Conservation (phyloP, 352 stramenopile genomes). For the Globisporangium lucens region DNA sequence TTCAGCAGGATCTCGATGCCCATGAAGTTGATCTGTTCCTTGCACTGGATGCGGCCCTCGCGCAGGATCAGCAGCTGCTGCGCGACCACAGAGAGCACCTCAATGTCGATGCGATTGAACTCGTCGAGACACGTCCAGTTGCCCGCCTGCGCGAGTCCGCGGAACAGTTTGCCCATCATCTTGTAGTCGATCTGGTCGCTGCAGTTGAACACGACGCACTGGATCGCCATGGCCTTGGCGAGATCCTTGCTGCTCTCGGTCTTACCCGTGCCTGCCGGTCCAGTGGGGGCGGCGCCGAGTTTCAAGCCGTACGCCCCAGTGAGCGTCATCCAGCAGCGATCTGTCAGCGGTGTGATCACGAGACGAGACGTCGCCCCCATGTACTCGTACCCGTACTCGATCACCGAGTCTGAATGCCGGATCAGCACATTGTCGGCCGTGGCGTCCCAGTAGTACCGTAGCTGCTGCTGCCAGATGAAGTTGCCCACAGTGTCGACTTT, state of each 20-base stretch:
- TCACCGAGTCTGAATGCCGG: conserved; percentile 80
- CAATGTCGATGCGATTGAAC: conserved; percentile 94
- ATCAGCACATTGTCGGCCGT: conserved; percentile 89
- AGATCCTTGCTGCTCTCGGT: conserved; percentile 96
- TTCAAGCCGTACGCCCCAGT: conserved; percentile 93
- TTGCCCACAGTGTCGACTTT: conserved; percentile 72
- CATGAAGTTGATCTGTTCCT: conserved; percentile 95
- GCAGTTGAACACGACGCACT: conserved; percentile 96
- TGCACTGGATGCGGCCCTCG: conserved; percentile 76
- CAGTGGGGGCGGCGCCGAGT: conserved; percentile 90
- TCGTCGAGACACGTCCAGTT: conserved; percentile 92
- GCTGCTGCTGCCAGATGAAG: conserved; percentile 94
- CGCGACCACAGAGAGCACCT: conserved; percentile 94
- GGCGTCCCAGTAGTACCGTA: conserved; percentile 93
- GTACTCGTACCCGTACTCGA: conserved; percentile 95
- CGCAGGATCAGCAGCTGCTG: conserved; percentile 85
- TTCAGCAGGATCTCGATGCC: conserved; percentile 94
- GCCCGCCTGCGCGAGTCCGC: conserved; percentile 87
- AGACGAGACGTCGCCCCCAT: conserved; percentile 89
- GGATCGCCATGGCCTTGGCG: conserved; percentile 92
- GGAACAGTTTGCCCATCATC: conserved; percentile 97
- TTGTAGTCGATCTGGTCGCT: conserved; percentile 96
- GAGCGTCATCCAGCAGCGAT: conserved; percentile 96
- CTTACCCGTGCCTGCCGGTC: conserved; percentile 94
- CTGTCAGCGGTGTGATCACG: conserved; percentile 87